Evolutionary conservation across 768 basidiomycete species (phyloP), one percentile per base, ranked within the genome.

Genomic region (Lentinula sp.): DNA sequence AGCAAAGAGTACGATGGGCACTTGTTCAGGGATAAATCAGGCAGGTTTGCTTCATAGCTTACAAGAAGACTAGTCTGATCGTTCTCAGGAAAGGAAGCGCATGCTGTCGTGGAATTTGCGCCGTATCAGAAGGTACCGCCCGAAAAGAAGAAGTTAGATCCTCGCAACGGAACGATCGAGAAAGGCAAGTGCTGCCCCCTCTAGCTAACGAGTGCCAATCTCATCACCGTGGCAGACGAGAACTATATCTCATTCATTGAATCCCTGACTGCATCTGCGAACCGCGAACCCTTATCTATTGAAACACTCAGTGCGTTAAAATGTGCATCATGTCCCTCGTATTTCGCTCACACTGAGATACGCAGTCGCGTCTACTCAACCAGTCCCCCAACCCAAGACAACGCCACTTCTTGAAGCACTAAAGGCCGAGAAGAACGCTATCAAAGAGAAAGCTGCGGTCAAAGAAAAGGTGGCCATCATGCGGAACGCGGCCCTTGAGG

Each of bases 381-480:
- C 83, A 1, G 73, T 81, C 0, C 76, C 82, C 1, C 79, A 76
- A 48, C 90, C 91, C 1, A 95, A 87, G 64, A 88, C 90, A 0
- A 97, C 96, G 0, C 96, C 96, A 0, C 83, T 98, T 20, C 85
- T 99, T 51, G 95, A 96, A 69, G 93, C 95, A 0, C 85, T 98
- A 64, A 92, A 93, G 65, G 90, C 91, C 0, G 89, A 93, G 71
- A 90, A 88, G 68, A 33, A 13, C 9, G 41, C 55, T 28, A 79
- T 93, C 65, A 90, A 91, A 0, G 89, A 93, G 71, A 90, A 88
- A 69, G 79, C 80, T 6, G 82, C 84, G 0, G 82, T 85, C 66
- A 87, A 82, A 66, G 91, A 90, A 69, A 91, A 86, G 67, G 86
- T 88, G 66, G 75, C 84, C 33, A 90, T 87, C 61, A 75, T 86